A percentile compares a stretch with the other conserved stretches of the same genome.
phyloP scores from a whole-genome alignment of 2,329 filamentous ascomycete genomes.

The Epichloe bromicola region DNA sequence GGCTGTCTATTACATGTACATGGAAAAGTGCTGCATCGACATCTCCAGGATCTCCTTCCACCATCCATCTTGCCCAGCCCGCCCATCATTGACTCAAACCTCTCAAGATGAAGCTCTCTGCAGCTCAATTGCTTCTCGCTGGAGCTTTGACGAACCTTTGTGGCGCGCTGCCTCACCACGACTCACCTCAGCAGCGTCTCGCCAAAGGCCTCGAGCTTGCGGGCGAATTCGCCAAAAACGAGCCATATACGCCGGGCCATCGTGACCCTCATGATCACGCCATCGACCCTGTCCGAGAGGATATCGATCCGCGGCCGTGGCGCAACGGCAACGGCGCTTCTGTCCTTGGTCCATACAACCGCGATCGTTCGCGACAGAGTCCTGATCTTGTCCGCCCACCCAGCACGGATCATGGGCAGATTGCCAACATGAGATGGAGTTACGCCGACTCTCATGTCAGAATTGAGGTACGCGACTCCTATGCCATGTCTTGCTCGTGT shows the following conservation, averaged over 20 bases:
- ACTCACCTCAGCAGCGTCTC: conserved; percentile 43
- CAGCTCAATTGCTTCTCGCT: conserved; percentile 14
- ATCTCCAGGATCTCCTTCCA: neutral
- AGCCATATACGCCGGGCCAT: conserved; percentile 47
- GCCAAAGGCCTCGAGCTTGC: conserved; percentile 35
- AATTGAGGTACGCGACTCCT: conserved; percentile 37
- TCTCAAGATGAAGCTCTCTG: conserved; percentile 16
- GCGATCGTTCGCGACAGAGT: conserved; percentile 52
- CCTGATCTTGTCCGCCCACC: conserved; percentile 61
- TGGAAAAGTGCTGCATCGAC: no score
- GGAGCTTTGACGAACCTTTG: conserved; percentile 11
- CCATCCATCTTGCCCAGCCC: neutral
- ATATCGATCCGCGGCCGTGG: conserved; percentile 52
- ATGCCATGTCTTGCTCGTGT: neutral
- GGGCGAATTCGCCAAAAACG: conserved; percentile 23
- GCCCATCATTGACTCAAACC: neutral
- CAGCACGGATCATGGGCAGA: conserved; percentile 57
- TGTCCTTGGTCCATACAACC: conserved; percentile 58
- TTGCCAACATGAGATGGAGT: conserved; percentile 62
- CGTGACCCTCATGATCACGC: conserved; percentile 50
- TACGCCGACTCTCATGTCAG: conserved; percentile 51
- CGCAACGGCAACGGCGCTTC: conserved; percentile 51
- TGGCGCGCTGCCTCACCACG: conserved; percentile 21
- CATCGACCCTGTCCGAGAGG: conserved; percentile 45
- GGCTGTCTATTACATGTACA: no score